A percentile compares a stretch with the other conserved stretches of the same genome.
Evolutionary conservation across 768 basidiomycete species (phyloP).

Genomic region (Solioccasus polychromus): DNA sequence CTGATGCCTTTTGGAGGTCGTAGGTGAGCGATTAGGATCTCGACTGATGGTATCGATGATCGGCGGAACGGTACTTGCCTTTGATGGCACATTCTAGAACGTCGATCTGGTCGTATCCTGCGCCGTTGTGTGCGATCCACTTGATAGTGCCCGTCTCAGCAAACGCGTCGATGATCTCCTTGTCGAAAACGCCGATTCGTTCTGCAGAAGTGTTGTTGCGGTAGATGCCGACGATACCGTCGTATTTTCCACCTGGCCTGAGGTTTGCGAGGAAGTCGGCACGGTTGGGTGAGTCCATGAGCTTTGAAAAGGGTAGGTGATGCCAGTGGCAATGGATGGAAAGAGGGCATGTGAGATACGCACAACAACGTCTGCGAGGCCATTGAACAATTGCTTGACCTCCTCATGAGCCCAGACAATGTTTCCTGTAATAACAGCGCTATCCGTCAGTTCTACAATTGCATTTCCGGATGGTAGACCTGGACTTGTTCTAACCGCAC

Average conservation of each 20-base stretch:
- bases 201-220: conserved; percentile 66
- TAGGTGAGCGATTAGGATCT: no score
- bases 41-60: neutral
- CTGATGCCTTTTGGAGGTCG: conserved; percentile 41
- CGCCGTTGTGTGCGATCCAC: conserved; percentile 92
- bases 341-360: conserved; percentile 29
- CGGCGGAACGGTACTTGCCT: conserved; percentile 39
- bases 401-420: conserved; percentile 84
- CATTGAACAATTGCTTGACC: conserved; percentile 56
- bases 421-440: conserved; percentile 52
- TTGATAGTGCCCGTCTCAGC: conserved; percentile 54
- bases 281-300: conserved; percentile 57
- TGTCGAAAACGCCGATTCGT: conserved; percentile 75
- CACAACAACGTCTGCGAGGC: conserved; percentile 75
- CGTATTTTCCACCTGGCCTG: conserved; percentile 68
- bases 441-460: no score
- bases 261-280: conserved; percentile 67
- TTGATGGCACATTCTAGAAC: conserved; percentile 66
- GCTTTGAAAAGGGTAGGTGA: conserved; percentile 28
- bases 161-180: conserved; percentile 68
- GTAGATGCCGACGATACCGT: conserved; percentile 72
- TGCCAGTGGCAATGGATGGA: neutral
- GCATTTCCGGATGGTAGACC: no score
- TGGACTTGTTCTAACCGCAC: conserved; percentile 32
- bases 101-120: conserved; percentile 89